A percentile compares a stretch with the other conserved stretches of the same genome.
Conservation (phyloP, 352 stramenopile species). For the Phytophthora chlamydospora region DNA sequence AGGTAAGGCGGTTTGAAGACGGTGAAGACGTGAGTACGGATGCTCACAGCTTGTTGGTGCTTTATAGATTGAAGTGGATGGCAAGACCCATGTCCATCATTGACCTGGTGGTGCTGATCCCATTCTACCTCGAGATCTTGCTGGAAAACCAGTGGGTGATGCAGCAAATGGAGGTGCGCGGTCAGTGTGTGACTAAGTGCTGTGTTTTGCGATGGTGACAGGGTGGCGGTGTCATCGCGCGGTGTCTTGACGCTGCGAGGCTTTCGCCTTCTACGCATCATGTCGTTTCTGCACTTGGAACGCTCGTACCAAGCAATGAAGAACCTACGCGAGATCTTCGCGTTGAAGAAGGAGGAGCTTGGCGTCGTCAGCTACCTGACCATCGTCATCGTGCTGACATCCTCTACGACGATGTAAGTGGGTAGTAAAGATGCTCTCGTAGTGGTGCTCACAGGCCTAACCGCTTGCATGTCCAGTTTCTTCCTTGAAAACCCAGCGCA, state of each 20-base stretch:
- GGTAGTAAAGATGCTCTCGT: background rate
- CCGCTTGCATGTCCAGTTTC: constrained; percentile 45
- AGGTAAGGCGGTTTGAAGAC: constrained; percentile 10
- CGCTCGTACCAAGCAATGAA: constrained; percentile 82
- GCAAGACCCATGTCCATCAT: constrained; percentile 80
- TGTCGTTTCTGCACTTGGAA: constrained; percentile 84
- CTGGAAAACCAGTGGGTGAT: constrained; percentile 62
- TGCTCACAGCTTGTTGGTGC: background rate
- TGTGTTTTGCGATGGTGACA: constrained; percentile 14
- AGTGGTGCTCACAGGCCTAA: background rate
- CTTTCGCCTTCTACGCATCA: constrained; percentile 73
- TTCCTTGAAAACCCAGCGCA: constrained; percentile 81
- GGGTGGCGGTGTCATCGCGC: constrained; percentile 43
- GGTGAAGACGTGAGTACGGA: background rate
- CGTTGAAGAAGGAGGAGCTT: constrained; percentile 78
- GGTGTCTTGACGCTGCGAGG: constrained; percentile 74
- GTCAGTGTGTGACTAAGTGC: background rate
- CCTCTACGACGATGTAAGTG: constrained; percentile 85
- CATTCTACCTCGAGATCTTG: constrained; percentile 85
- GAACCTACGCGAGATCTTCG: constrained; percentile 77
- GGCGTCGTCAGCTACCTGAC: constrained; percentile 84
- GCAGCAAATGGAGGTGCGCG: background rate
- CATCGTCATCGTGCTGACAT: constrained; percentile 77
- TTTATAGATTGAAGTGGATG: constrained; percentile 80
- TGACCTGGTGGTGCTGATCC: constrained; percentile 74